Evolutionary conservation across 306 rosid genomes (phyloP).

Genomic region (Begonia peltatifolia): DNA sequence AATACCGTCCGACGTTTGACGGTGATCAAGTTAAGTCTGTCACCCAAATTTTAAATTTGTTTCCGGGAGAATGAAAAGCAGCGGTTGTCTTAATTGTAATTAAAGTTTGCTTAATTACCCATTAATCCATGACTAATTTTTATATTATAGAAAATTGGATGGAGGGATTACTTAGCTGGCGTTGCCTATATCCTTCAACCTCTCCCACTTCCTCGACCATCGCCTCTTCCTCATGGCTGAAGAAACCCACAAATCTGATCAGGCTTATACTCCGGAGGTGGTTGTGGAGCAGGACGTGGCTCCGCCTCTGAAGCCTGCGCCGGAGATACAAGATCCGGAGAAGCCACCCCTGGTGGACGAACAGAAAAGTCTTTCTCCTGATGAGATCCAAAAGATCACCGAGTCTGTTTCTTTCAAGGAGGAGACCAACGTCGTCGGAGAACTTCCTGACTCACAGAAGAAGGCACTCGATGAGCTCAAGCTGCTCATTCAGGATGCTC

Average conservation of each 20-base stretch:
- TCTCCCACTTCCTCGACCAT: background rate
- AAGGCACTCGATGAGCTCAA: conserved; percentile 76
- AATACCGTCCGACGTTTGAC: no score
- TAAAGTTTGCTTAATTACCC: no score
- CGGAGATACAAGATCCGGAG: conserved; percentile 10
- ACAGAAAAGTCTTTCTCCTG: conserved; percentile 15
- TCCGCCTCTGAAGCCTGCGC: background rate
- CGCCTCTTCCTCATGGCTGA: conserved; percentile 42
- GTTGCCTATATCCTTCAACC: conserved; percentile 1
- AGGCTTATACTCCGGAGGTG: conserved; percentile 18
- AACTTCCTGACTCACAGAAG: conserved; percentile 69
- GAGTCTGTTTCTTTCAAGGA: conserved; percentile 92
- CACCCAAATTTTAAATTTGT: no score
- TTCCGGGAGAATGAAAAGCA: no score
- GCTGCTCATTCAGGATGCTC: conserved; percentile 53
- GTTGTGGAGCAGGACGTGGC: conserved; percentile 14
- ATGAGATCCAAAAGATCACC: conserved; percentile 19
- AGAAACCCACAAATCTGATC: conserved; percentile 42
- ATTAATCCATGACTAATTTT: no score
- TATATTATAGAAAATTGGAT: no score
- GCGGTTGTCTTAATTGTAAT: no score
- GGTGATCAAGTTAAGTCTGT: no score
- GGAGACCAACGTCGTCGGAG: conserved; percentile 61
- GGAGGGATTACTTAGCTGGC: no score
- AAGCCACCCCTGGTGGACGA: conserved; percentile 9